Conservation (phyloP, 116 monocot species). For the Phalaenopsis hybrid region DNA sequence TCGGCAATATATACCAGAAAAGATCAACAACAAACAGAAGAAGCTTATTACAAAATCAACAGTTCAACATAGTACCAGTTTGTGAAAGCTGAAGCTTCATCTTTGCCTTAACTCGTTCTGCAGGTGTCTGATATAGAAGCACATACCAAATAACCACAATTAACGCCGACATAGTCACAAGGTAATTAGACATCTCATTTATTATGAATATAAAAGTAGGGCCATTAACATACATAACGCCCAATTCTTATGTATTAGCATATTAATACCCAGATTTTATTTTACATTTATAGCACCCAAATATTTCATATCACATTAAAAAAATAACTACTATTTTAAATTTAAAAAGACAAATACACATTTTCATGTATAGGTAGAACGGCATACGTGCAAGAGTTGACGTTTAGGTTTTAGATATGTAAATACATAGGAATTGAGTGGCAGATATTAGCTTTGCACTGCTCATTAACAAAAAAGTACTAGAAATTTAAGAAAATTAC, state of each 20-base stretch:
- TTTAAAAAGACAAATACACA: no score
- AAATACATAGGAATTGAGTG: no score
- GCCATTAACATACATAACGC: no score
- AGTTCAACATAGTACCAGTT: conserved; percentile 46
- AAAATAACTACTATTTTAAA: no score
- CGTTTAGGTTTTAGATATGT: no score
- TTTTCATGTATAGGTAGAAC: no score
- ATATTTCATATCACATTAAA: no score
- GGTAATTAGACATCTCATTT: neutral
- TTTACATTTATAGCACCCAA: no score
- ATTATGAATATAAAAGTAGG: conserved; percentile 1
- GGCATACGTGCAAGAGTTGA: no score
- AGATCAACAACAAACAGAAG: neutral
- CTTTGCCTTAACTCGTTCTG: conserved; percentile 88
- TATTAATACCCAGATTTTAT: no score
- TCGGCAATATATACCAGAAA: no score
- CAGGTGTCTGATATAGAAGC: conserved; percentile 41
- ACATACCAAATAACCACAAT: neutral
- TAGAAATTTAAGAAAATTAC: neutral
- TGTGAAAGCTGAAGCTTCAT: conserved; percentile 87
- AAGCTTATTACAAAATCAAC: neutral
- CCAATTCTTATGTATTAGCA: no score
- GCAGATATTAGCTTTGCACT: neutral
- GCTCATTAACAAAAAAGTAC: neutral
- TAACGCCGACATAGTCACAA: neutral